phyloP scores from a whole-genome alignment of 139 green algal genomes.

The Monoraphidium neglectum region DNA sequence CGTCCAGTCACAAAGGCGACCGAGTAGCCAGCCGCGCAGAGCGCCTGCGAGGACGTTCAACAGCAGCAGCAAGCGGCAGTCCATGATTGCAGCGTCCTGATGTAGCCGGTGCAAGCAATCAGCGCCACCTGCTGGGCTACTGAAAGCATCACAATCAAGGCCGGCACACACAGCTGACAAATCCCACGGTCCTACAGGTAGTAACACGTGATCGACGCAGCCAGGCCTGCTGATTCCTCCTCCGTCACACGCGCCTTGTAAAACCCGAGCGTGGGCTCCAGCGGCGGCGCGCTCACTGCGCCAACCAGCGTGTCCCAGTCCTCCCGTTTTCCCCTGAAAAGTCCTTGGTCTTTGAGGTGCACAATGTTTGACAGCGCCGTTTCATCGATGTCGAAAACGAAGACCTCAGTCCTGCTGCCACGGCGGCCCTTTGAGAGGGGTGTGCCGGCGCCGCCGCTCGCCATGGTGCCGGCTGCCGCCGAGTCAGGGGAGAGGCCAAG shows the following conservation, averaged over 20 bases:
- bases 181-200: background rate
- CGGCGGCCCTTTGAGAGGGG: background rate
- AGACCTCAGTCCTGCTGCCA: background rate
- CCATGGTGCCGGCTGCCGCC: background rate
- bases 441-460: background rate
- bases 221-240: constrained; percentile 12
- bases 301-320: constrained; percentile 17
- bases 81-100: too few species aligned
- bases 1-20: constrained; percentile 65
- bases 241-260: constrained; percentile 2
- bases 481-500: background rate
- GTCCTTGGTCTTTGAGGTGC: constrained; percentile 13
- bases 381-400: constrained; percentile 63
- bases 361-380: constrained; percentile 49
- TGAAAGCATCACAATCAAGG: background rate
- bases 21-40: constrained; percentile 3
- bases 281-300: constrained; percentile 11
- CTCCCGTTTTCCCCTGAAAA: background rate
- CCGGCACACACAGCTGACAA: background rate
- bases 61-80: too few species aligned
- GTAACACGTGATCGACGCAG: too few species aligned
- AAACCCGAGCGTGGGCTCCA: constrained; percentile 23
- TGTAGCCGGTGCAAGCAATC: too few species aligned
- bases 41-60: too few species aligned
- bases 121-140: background rate